These are phyloP conservation scores for Ustilago nuda DNA, from an alignment of 1,284 basidiomycete species.

Conservation along the genomic window DNA sequence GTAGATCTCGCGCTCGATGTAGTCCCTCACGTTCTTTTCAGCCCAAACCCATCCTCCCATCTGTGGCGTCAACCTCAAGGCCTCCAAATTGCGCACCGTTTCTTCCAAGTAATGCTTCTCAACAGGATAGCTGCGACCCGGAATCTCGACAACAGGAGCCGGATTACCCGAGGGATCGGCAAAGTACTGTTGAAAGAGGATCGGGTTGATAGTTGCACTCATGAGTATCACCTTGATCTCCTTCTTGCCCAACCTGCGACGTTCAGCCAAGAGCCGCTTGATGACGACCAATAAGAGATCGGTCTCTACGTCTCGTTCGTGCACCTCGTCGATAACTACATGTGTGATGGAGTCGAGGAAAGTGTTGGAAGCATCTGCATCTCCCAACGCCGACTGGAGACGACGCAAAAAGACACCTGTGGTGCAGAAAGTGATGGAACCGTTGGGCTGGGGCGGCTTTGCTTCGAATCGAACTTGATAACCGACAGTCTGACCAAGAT, in stretches of 20 bases:
- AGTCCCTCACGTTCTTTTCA: conserved; percentile 82
- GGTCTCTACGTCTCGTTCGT: conserved; percentile 94
- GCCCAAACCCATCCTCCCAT: conserved; percentile 78
- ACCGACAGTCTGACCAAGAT: conserved; percentile 80
- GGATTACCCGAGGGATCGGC: conserved; percentile 73
- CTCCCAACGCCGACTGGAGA: conserved; percentile 80
- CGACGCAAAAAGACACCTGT: conserved; percentile 90
- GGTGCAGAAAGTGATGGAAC: conserved; percentile 90
- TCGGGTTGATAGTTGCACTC: conserved; percentile 94
- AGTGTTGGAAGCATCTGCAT: conserved; percentile 48
- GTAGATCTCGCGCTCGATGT: conserved; percentile 77
- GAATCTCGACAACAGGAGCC: conserved; percentile 83
- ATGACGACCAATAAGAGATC: conserved; percentile 91
- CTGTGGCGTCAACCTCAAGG: conserved; percentile 56
- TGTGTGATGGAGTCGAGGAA: conserved; percentile 87
- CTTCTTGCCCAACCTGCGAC: conserved; percentile 76
- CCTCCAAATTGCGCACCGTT: conserved; percentile 72
- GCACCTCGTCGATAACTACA: conserved; percentile 93
- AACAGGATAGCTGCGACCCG: conserved; percentile 93
- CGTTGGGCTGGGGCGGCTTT: conserved; percentile 82
- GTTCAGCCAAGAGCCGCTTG: conserved; percentile 83
- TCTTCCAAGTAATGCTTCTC: conserved; percentile 85
- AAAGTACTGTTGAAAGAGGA: conserved; percentile 90
- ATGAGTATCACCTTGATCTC: conserved; percentile 91
- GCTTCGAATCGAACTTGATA: conserved; percentile 94